Conservation (phyloP, 2,329 filamentous ascomycete species). For the Exophiala xenobiotica region DNA sequence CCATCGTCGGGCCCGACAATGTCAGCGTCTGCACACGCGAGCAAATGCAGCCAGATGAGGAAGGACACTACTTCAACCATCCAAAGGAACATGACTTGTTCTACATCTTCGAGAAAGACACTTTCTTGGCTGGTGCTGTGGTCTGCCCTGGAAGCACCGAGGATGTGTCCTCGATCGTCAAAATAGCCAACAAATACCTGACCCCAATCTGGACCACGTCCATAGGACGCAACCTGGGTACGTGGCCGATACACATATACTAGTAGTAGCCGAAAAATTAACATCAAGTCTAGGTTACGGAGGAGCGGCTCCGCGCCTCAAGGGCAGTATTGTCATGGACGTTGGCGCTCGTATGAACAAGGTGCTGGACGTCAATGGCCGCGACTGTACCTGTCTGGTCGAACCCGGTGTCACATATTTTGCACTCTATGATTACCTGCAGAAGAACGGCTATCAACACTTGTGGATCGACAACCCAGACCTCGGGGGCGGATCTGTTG, state of each 20-base stretch:
- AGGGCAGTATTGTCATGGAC: conserved; percentile 46
- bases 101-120: conserved; percentile 12
- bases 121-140: conserved; percentile 4
- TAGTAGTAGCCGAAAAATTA: conserved; percentile 27
- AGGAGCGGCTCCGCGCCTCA: conserved; percentile 45
- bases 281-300: conserved; percentile 42
- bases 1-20: no score
- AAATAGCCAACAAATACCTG: conserved; percentile 35
- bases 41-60: no score
- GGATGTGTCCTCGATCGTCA: conserved; percentile 34
- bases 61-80: conserved; percentile 10
- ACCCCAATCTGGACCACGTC: conserved; percentile 37
- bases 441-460: conserved; percentile 36
- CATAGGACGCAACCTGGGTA: conserved; percentile 44
- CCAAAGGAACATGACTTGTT: conserved; percentile 12
- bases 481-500: conserved; percentile 36
- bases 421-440: conserved; percentile 41
- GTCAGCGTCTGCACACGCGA: no score
- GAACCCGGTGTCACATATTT: conserved; percentile 47
- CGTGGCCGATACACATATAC: neutral
- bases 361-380: conserved; percentile 40
- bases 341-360: conserved; percentile 44
- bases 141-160: conserved; percentile 32
- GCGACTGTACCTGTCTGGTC: conserved; percentile 42
- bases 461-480: conserved; percentile 46